Evolutionary conservation across 2,329 filamentous ascomycete species (phyloP).

Genomic region (Apiospora saccharicola): DNA sequence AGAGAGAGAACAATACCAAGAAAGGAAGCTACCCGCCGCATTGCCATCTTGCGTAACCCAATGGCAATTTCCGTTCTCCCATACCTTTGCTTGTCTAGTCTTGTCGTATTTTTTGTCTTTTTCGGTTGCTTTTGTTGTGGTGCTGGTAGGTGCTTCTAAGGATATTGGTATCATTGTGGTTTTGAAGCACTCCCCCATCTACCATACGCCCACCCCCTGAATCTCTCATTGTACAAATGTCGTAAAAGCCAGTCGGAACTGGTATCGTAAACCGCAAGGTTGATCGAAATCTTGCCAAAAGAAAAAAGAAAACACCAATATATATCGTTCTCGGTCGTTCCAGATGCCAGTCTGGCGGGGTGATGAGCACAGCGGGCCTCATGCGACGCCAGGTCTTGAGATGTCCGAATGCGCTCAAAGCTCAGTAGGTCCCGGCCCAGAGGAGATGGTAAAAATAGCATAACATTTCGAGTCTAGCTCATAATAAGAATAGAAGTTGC

Average conservation of each 20-base stretch:
- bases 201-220: neutral
- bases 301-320: neutral
- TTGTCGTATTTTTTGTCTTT: conserved; percentile 14
- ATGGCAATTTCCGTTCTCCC: conserved; percentile 1
- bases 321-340: conserved; percentile 15
- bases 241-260: neutral
- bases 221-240: neutral
- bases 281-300: conserved; percentile 1
- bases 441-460: conserved; percentile 10
- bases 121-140: conserved; percentile 14
- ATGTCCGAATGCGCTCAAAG: conserved; percentile 20
- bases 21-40: neutral
- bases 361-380: conserved; percentile 22
- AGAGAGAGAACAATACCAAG: neutral
- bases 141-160: neutral
- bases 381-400: conserved; percentile 20
- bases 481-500: conserved; percentile 21
- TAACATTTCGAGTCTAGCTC: conserved; percentile 21
- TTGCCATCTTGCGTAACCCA: conserved; percentile 11
- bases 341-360: conserved; percentile 21
- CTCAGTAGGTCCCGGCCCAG: conserved; percentile 9
- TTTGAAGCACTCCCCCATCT: neutral
- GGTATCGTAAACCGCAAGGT: conserved; percentile 4
- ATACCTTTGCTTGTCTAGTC: conserved; percentile 19
- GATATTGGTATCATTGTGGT: conserved; percentile 6